Evolutionary conservation across 2,329 filamentous ascomycete species (phyloP), one percentile per base, ranked within the genome.

Genomic region (Zymoseptoria passerinii): DNA sequence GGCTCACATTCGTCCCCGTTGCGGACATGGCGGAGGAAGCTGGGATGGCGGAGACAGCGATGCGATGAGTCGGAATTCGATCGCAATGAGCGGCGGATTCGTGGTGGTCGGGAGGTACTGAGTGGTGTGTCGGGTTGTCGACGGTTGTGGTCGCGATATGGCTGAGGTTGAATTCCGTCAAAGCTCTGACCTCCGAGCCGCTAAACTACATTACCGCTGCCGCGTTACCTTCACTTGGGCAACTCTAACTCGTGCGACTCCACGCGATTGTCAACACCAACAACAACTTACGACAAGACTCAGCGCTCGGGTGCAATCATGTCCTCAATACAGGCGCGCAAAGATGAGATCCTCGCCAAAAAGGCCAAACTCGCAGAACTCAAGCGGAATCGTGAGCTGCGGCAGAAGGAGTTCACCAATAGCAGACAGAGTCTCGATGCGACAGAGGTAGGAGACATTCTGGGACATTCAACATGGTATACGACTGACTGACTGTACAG

Each of bases 281-380:
- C 35, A 44, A 44, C 35, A 44, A 44, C 35, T 44, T 16, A 6
- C 6, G 13, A 13, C 35, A 44, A 44, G 10, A 44, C 35, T 44
- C 10, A 44, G 13, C n/a, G 35, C 13, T 16, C 2, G n/a, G 35
- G n/a, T 16, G 35, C 16, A 13, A 44, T 16, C 19, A 71, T 71
- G 68, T 71, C 71, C 28, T 69, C 70, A 28, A 60, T 70, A 19
- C 87, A 85, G 73, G 79, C 92, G 81, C 88, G 92, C 69, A 88
- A 90, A 79, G 91, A 96, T 80, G 94, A 99, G 80, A 96, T 99
- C 67, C 80, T 94, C 68, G 92, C 91, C 67, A 99, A 99, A 79
- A 92, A 90, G 80, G 92, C 92, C 63, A 96, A 94, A 80, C 90
- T 99, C 69, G 92, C 90, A 53, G 94, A 97, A 81, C 83, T 99